Percentiles rank a stretch among this genome's conserved stretches.
Evolutionary conservation across 371 early-diverging fungal species (phyloP).

Genomic region (Lichtheimia hyalospora): DNA sequence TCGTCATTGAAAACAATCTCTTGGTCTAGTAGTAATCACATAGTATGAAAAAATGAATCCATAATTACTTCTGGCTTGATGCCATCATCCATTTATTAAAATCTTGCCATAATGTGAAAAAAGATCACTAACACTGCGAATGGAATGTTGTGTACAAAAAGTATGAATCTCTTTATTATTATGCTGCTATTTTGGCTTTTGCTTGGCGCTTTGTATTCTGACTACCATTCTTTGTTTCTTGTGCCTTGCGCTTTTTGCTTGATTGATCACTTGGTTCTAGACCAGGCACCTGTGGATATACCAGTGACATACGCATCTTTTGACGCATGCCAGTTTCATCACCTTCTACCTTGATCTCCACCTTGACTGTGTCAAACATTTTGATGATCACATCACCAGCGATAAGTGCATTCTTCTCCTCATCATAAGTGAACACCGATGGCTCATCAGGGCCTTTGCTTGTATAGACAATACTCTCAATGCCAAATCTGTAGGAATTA

Average conservation of each 20-base stretch:
- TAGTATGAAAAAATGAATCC: too few species aligned
- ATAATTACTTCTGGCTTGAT: too few species aligned
- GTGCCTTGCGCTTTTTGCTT: conserved; percentile 1
- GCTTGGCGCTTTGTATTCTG: background rate
- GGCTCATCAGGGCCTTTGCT: conserved; percentile 23
- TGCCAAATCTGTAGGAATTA: conserved; percentile 64
- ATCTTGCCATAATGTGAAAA: too few species aligned
- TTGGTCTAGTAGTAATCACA: too few species aligned
- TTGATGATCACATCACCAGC: conserved; percentile 54
- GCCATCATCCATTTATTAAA: too few species aligned
- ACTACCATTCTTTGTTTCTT: background rate
- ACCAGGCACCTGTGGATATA: conserved; percentile 66
- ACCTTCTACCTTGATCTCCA: conserved; percentile 79
- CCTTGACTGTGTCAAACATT: conserved; percentile 77
- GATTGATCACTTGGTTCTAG: conserved; percentile 15
- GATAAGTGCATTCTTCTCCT: conserved; percentile 31
- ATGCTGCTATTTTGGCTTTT: conserved; percentile 1
- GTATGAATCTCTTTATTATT: background rate
- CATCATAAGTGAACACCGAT: conserved; percentile 34
- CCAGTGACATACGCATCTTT: conserved; percentile 65
- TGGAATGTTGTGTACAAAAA: background rate
- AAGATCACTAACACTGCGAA: background rate
- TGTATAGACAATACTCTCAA: conserved; percentile 88
- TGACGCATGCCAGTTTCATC: conserved; percentile 68
- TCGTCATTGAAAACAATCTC: too few species aligned